Conservation (phyloP, 768 basidiomycete genomes). For the Hericium coralloides region DNA sequence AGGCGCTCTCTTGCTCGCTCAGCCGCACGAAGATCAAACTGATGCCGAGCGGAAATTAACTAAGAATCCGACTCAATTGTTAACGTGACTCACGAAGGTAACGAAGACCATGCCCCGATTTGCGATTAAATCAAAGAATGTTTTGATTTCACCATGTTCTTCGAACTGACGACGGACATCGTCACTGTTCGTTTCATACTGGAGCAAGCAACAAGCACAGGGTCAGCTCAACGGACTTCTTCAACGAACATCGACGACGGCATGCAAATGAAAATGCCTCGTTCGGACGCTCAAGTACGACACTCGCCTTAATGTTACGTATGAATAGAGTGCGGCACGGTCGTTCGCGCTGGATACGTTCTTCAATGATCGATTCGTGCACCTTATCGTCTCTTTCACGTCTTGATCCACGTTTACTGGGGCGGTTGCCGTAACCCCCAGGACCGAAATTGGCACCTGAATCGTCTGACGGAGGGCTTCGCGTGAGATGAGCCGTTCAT, state of each 20-base stretch:
- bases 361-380: conserved; percentile 88
- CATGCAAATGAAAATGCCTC: neutral
- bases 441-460: conserved; percentile 47
- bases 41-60: neutral
- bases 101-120: conserved; percentile 99
- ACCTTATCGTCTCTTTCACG: conserved; percentile 84
- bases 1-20: conserved; percentile 86
- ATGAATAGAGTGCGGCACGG: conserved; percentile 96
- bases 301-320: conserved; percentile 94
- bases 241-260: neutral
- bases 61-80: neutral
- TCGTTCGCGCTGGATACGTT: conserved; percentile 87
- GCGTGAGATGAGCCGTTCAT: conserved; percentile 14
- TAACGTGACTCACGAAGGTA: conserved; percentile 76
- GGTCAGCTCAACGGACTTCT: conserved; percentile 5
- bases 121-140: conserved; percentile 91
- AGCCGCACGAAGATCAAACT: conserved; percentile 92
- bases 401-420: conserved; percentile 40
- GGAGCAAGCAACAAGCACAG: conserved; percentile 11
- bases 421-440: conserved; percentile 28
- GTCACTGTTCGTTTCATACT: conserved; percentile 88
- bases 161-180: conserved; percentile 83
- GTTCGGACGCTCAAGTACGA: neutral
- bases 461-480: conserved; percentile 45
- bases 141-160: conserved; percentile 92